These are phyloP conservation scores for Bassia scoparia DNA, from an alignment of 148 eudicot species.

Conservation along the genomic window DNA sequence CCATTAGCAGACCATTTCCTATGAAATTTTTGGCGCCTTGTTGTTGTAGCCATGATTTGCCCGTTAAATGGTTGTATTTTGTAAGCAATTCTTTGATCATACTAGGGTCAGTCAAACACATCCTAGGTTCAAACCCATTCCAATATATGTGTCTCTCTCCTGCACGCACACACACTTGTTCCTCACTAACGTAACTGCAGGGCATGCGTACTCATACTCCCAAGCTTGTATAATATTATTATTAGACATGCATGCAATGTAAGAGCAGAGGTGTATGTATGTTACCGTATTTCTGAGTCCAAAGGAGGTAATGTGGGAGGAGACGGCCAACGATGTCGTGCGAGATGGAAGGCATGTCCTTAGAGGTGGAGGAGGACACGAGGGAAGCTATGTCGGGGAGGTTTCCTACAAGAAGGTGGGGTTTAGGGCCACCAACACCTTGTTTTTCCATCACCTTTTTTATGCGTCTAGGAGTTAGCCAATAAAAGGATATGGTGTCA, in stretches of 20 bases:
- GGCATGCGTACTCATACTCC: too few relatives aligned
- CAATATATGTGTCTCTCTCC: slow-evolving; percentile 80
- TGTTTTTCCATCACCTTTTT: slow-evolving; percentile 59
- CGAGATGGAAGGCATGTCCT: slow-evolving; percentile 47
- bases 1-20: slow-evolving; percentile 78
- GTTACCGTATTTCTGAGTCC: slow-evolving; percentile 72
- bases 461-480: slow-evolving; percentile 65
- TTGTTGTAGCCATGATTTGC: slow-evolving; percentile 86
- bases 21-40: slow-evolving; percentile 82
- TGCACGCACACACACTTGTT: too few relatives aligned
- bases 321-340: slow-evolving; percentile 71
- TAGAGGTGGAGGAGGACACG: slow-evolving; percentile 52
- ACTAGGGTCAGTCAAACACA: slow-evolving; percentile 73
- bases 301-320: slow-evolving; percentile 62
- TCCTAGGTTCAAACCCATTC: slow-evolving; percentile 86
- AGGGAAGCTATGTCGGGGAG: slow-evolving; percentile 59
- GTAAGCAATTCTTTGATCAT: slow-evolving; percentile 68
- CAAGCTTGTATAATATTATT: too few relatives aligned
- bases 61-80: slow-evolving; percentile 56
- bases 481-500: slow-evolving; percentile 54
- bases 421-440: slow-evolving; percentile 77
- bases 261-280: too few relatives aligned
- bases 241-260: too few relatives aligned
- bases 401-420: slow-evolving; percentile 61
- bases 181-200: too few relatives aligned